These are phyloP conservation scores for Syzygium oleosum DNA, from an alignment of 345 rosid genomes.

Conservation along the genomic window DNA sequence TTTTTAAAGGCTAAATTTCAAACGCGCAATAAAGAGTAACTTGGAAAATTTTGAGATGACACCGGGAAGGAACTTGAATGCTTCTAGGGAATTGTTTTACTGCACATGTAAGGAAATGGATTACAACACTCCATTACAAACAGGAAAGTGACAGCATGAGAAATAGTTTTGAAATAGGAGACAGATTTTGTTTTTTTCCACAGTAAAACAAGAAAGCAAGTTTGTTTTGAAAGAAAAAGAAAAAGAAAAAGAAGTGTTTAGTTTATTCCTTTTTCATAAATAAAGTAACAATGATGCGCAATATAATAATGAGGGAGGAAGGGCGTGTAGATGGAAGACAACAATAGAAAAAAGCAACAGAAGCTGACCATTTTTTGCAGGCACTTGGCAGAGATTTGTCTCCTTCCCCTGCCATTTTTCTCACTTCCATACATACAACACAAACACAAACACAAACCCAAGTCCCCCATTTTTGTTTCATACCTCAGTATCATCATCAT, in stretches of 20 bases:
- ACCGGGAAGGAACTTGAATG: background rate
- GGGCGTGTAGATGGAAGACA: background rate
- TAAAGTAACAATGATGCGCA: background rate
- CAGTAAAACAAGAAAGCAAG: background rate
- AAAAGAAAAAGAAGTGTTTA: background rate
- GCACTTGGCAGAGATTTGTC: conserved; percentile 14
- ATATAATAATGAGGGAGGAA: background rate
- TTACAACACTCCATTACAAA: background rate
- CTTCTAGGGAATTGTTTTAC: background rate
- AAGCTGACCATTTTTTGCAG: conserved; percentile 12
- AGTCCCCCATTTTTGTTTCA: background rate
- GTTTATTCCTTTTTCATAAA: background rate
- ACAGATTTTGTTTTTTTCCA: background rate
- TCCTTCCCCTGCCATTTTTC: background rate
- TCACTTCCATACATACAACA: background rate
- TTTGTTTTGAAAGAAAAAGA: background rate
- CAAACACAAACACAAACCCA: background rate
- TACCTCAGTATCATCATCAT: background rate
- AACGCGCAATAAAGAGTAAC: background rate
- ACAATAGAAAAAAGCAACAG: background rate
- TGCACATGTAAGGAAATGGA: background rate
- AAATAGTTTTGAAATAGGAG: background rate
- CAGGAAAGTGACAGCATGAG: background rate
- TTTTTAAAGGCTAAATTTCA: background rate
- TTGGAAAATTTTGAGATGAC: background rate